Percentiles rank a stretch among this genome's conserved stretches.
phyloP scores from a whole-genome alignment of 129 eudicot species.

The Escallonia herrerae region DNA sequence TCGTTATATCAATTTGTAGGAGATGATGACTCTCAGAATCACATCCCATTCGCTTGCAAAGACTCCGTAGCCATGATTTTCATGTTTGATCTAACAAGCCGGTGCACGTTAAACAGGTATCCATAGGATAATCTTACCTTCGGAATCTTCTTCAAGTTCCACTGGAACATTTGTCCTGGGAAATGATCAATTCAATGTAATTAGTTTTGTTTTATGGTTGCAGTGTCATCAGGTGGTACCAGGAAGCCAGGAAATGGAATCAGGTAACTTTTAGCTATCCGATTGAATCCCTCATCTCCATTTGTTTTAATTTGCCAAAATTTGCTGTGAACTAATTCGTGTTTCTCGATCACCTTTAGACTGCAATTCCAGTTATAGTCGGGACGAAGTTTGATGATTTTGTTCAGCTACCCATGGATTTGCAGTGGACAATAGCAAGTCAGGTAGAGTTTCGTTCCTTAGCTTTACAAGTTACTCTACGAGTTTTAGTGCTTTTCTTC shows the following conservation, averaged over 20 bases:
- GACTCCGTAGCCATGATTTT: conserved; percentile 64
- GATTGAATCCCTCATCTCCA: too few relatives aligned
- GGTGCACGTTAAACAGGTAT: conserved; percentile 69
- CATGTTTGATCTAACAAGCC: conserved; percentile 85
- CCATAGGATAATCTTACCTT: neutral
- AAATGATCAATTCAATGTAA: neutral
- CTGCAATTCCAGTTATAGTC: conserved; percentile 66
- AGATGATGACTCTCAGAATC: conserved; percentile 28
- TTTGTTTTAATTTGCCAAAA: too few relatives aligned
- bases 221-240: conserved; percentile 73
- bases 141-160: neutral
- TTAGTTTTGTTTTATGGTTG: neutral
- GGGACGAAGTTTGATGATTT: conserved; percentile 93
- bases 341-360: conserved; percentile 32
- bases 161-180: neutral
- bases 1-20: conserved; percentile 15
- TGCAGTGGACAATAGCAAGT: conserved; percentile 76
- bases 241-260: conserved; percentile 68
- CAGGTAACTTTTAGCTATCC: conserved; percentile 36
- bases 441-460: conserved; percentile 34
- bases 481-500: too few relatives aligned
- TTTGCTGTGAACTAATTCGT: neutral
- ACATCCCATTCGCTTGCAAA: conserved; percentile 47
- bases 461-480: too few relatives aligned
- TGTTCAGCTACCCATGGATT: conserved; percentile 62